Evolutionary conservation across 768 basidiomycete species (phyloP).

Genomic region (Hypholoma sublateritium): DNA sequence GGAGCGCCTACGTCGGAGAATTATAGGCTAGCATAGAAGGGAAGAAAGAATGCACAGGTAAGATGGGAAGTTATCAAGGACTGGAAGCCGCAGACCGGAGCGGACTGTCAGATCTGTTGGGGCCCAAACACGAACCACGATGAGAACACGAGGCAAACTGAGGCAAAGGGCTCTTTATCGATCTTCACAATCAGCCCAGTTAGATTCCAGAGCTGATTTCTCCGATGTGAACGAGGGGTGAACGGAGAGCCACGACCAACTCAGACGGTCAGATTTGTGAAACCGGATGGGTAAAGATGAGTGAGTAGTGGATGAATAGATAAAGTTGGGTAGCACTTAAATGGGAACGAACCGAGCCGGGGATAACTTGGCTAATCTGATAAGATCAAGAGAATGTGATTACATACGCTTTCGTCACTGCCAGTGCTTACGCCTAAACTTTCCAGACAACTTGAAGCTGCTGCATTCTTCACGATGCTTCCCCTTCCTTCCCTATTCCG

Average conservation of each 20-base stretch:
- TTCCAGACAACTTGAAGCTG: not conserved
- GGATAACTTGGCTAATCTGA: not conserved
- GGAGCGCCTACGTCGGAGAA: conserved; percentile 70
- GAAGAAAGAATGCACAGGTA: conserved; percentile 21
- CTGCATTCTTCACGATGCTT: conserved; percentile 19
- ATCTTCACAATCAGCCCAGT: conserved; percentile 14
- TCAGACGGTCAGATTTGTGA: not conserved
- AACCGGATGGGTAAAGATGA: too few relatives aligned
- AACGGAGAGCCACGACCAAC: not conserved
- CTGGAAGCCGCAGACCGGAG: conserved; percentile 29
- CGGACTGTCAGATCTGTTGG: conserved; percentile 21
- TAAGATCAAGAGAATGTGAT: conserved; percentile 5
- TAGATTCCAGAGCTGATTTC: conserved; percentile 7
- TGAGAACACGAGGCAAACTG: conserved; percentile 58
- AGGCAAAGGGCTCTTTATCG: conserved; percentile 26
- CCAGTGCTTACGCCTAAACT: not conserved
- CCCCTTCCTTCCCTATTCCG: conserved; percentile 20
- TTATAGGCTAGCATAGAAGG: conserved; percentile 57
- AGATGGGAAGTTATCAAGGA: conserved; percentile 24
- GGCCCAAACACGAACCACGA: conserved; percentile 38
- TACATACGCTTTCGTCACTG: not conserved
- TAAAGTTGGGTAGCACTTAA: not conserved
- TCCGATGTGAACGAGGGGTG: conserved; percentile 5
- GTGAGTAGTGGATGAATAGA: not conserved
- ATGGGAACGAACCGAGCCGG: not conserved